A percentile compares a stretch with the other conserved stretches of the same genome.
These are phyloP conservation scores for Angomonas desouzai DNA, from an alignment of 208 protist species.

Conservation along the genomic window DNA sequence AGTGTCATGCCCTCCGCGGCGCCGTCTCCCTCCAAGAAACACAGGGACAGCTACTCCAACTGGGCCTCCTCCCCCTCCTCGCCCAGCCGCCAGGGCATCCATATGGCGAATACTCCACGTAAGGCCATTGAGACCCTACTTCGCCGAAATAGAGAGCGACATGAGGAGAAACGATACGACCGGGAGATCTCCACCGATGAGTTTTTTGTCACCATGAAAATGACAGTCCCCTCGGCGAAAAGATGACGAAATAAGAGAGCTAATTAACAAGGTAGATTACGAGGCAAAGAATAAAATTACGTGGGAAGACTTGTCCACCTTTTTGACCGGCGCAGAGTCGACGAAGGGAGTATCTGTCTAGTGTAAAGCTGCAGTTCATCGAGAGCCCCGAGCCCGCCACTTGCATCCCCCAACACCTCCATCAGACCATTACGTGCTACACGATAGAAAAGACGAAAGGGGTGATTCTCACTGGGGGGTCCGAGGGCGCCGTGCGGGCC, in stretches of 20 bases:
- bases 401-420: constrained; percentile 16
- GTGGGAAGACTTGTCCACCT: constrained; percentile 79
- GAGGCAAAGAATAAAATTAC: constrained; percentile 51
- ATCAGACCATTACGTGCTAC: constrained; percentile 45
- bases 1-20: neutral
- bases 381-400: constrained; percentile 27
- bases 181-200: constrained; percentile 23
- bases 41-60: neutral
- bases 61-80: neutral
- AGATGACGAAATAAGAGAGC: constrained; percentile 38
- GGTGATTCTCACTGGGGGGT: constrained; percentile 67
- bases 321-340: constrained; percentile 64
- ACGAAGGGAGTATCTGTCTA: constrained; percentile 45
- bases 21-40: neutral
- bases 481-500: constrained; percentile 64
- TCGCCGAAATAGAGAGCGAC: neutral
- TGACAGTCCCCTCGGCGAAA: constrained; percentile 33
- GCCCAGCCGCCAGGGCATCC: neutral
- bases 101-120: neutral
- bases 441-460: constrained; percentile 34
- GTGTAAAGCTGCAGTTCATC: constrained; percentile 45
- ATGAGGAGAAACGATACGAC: constrained; percentile 10
- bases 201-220: constrained; percentile 22
- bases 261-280: constrained; percentile 73
- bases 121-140: neutral